These are phyloP conservation scores for Articulospora tetracladia DNA, from an alignment of 495 filamentous ascomycete species.

Conservation along the genomic window DNA sequence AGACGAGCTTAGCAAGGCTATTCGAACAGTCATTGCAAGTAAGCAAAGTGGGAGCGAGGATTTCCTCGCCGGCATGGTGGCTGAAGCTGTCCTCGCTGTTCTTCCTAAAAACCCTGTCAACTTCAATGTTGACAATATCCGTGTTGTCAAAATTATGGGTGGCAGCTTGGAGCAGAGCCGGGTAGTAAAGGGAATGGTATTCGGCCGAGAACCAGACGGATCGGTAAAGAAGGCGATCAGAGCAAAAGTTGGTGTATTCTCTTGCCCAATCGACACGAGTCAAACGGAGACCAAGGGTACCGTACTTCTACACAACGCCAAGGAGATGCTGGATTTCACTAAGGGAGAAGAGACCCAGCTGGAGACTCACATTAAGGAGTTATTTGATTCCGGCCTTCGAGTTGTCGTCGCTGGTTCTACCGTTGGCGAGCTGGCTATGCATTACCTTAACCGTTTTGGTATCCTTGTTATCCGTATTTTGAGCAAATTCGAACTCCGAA, in stretches of 20 bases:
- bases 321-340: constrained; percentile 98
- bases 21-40: constrained; percentile 90
- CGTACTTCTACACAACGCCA: constrained; percentile 93
- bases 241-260: constrained; percentile 96
- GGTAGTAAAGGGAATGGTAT: constrained; percentile 98
- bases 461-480: constrained; percentile 97
- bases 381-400: constrained; percentile 88
- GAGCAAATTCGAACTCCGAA: constrained; percentile 94
- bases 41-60: constrained; percentile 96
- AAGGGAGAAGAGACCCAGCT: constrained; percentile 94
- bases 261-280: constrained; percentile 90
- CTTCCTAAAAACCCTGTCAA: constrained; percentile 96
- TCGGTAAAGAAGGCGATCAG: constrained; percentile 82
- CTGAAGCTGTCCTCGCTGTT: constrained; percentile 90
- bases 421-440: constrained; percentile 90
- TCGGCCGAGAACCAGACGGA: constrained; percentile 87
- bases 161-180: constrained; percentile 87
- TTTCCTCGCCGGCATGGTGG: constrained; percentile 76
- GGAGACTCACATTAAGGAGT: constrained; percentile 86
- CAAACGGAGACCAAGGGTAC: constrained; percentile 99
- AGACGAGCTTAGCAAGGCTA: constrained; percentile 87
- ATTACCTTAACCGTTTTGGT: constrained; percentile 96
- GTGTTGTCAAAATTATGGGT: constrained; percentile 99
- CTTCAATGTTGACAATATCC: constrained; percentile 99
- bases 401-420: constrained; percentile 89